Conservation (phyloP, 2,329 filamentous ascomycete species). For the Stagonosporopsis vannaccii region DNA sequence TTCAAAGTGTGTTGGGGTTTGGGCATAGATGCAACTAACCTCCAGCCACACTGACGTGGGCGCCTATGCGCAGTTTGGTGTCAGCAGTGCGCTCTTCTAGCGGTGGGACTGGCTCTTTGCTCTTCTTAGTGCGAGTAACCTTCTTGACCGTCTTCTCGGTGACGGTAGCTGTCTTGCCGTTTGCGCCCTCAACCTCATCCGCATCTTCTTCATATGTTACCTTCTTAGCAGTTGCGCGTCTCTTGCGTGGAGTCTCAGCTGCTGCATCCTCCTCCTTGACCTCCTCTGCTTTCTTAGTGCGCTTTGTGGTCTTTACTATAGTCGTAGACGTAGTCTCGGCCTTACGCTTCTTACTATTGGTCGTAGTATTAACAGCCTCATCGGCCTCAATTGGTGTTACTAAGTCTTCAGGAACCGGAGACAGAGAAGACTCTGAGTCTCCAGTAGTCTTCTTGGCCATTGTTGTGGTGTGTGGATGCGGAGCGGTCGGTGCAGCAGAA, state of each 20-base stretch:
- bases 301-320: constrained; percentile 22
- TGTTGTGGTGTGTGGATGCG: constrained; percentile 4
- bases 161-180: constrained; percentile 5
- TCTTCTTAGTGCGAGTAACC: constrained; percentile 20
- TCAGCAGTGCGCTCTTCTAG: constrained; percentile 73
- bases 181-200: constrained; percentile 18
- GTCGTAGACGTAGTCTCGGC: constrained; percentile 27
- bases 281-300: constrained; percentile 20
- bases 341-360: constrained; percentile 39
- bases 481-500: background rate
- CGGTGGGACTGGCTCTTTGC: constrained; percentile 56
- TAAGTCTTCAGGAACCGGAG: constrained; percentile 28
- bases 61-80: constrained; percentile 85
- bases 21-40: constrained; percentile 61
- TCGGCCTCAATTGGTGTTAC: constrained; percentile 6
- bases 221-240: constrained; percentile 25
- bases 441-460: constrained; percentile 30
- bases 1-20: background rate
- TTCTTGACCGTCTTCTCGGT: constrained; percentile 16
- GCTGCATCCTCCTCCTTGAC: constrained; percentile 5
- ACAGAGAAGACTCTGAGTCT: constrained; percentile 35
- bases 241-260: constrained; percentile 20
- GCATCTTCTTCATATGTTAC: constrained; percentile 27
- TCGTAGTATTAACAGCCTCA: constrained; percentile 11
- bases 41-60: constrained; percentile 89